Base-by-base conservation (phyloP, 352 stramenopile genomes). In the Phytophthora fragariaefolia region DNA sequence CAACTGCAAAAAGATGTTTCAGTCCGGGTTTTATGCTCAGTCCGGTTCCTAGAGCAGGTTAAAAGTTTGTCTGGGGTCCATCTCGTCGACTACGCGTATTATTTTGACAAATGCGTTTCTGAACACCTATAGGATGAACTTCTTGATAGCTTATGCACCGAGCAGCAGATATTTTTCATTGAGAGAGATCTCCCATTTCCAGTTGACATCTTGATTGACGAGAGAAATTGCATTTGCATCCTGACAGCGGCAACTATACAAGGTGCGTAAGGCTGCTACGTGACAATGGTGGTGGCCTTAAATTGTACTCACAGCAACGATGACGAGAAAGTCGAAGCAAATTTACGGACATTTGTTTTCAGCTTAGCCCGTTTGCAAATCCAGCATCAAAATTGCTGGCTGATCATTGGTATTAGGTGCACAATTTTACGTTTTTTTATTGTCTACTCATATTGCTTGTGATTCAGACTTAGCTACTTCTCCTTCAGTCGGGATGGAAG, bases 161-260 rank as follows among this genome's bases (percentile, higher is more conserved):
- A 91, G 28, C 73, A 81, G 6, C 64, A 63, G 8, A 73, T 93
- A 17, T 76, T 58, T 15, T 76, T 92, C 20, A 75, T 91, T 54
- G 85, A 93, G 49, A 73, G 85, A 62, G 73, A 92, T 38, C 64
- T 93, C 18, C 69, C 68, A 22, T 26, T 60, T 32, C 77, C 76
- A 12, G 76, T 93, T 42, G 80, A 87, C 55, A 64, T 92, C 13
- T 30, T 92, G n/a, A 56, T 93, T 5, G 85, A 93, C 36, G 85
- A 93, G 32, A 71, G 70, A 48, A 92, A 89, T 36, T 84, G 66
- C 8, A 74, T 92, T 43, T 84, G 74, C 34, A 34, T 92, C 7
- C 45, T 88, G 9, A 40, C 59, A 30, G 51, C 64, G 12, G 32
- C 38, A 15, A 69, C 72, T 6, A 85, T 93, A 27, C 42, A 68